A percentile compares a stretch with the other conserved stretches of the same genome.
phyloP scores from a whole-genome alignment of 2,329 filamentous ascomycete species.

The Diaporthe sp. region DNA sequence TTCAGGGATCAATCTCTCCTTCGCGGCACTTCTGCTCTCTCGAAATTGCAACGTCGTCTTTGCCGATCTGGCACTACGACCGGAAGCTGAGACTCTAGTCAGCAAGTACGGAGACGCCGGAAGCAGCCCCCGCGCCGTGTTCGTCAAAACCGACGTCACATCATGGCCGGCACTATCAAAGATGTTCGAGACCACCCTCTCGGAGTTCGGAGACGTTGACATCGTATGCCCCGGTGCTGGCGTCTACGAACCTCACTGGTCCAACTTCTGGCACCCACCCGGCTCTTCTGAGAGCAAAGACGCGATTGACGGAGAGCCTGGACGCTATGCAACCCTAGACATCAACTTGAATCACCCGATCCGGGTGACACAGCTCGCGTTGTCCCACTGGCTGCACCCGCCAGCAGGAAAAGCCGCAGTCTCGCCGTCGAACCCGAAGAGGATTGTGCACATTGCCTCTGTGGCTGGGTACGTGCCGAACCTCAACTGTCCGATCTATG shows the following conservation, averaged over 20 bases:
- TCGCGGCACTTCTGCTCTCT: constrained; percentile 56
- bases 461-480: constrained; percentile 52
- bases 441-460: constrained; percentile 53
- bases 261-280: constrained; percentile 57
- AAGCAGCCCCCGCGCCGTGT: constrained; percentile 51
- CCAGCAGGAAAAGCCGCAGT: constrained; percentile 31
- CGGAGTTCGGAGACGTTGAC: constrained; percentile 54
- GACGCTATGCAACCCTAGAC: constrained; percentile 52
- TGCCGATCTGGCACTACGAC: constrained; percentile 57
- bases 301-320: constrained; percentile 41
- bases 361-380: constrained; percentile 54
- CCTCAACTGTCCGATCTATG: constrained; percentile 53
- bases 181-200: constrained; percentile 51
- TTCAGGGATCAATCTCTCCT: constrained; percentile 58
- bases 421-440: constrained; percentile 48
- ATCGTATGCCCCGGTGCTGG: constrained; percentile 61
- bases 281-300: constrained; percentile 51
- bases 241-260: constrained; percentile 59
- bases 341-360: constrained; percentile 59
- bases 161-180: constrained; percentile 53
- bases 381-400: constrained; percentile 53
- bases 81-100: constrained; percentile 55
- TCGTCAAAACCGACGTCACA: constrained; percentile 59
- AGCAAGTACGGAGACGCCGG: constrained; percentile 39
- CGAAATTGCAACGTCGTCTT: constrained; percentile 59